Evolutionary conservation across 805 yeast genomes (phyloP).

Genomic region (Brettanomyces sp.): DNA sequence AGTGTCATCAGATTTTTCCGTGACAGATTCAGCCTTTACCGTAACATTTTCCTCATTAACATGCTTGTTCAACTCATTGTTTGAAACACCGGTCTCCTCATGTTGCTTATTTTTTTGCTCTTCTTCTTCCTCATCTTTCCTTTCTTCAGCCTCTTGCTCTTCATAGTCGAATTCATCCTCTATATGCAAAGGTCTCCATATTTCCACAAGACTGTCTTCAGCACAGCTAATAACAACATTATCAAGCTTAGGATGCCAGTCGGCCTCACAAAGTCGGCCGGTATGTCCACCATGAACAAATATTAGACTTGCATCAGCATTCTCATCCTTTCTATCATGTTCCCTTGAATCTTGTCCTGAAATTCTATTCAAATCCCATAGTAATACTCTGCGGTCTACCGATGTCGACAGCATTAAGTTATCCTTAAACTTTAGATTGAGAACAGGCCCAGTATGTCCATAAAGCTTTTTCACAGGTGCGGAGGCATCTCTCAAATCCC

Average conservation of each 20-base stretch:
- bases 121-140: slow-evolving; percentile 17
- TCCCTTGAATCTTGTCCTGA: slow-evolving; percentile 45
- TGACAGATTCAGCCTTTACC: not conserved
- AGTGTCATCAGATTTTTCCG: too few species aligned
- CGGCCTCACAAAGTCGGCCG: slow-evolving; percentile 54
- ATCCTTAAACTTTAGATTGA: slow-evolving; percentile 43
- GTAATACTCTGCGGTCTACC: slow-evolving; percentile 56
- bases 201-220: slow-evolving; percentile 66
- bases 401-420: slow-evolving; percentile 48
- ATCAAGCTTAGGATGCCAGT: slow-evolving; percentile 53
- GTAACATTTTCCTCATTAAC: not conserved
- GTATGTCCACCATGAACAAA: slow-evolving; percentile 89
- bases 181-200: slow-evolving; percentile 61
- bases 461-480: slow-evolving; percentile 53
- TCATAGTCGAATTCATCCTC: slow-evolving; percentile 30
- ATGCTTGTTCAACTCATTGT: not conserved
- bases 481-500: slow-evolving; percentile 61
- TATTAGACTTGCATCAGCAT: slow-evolving; percentile 65
- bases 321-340: slow-evolving; percentile 41
- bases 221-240: slow-evolving; percentile 59
- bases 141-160: slow-evolving; percentile 33
- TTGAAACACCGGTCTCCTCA: slow-evolving; percentile 10
- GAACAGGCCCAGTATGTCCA: slow-evolving; percentile 55
- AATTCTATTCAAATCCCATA: slow-evolving; percentile 65
- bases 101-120: slow-evolving; percentile 24